Base-by-base conservation (phyloP, 148 eudicot species). In the Amaranthus palmeri region DNA sequence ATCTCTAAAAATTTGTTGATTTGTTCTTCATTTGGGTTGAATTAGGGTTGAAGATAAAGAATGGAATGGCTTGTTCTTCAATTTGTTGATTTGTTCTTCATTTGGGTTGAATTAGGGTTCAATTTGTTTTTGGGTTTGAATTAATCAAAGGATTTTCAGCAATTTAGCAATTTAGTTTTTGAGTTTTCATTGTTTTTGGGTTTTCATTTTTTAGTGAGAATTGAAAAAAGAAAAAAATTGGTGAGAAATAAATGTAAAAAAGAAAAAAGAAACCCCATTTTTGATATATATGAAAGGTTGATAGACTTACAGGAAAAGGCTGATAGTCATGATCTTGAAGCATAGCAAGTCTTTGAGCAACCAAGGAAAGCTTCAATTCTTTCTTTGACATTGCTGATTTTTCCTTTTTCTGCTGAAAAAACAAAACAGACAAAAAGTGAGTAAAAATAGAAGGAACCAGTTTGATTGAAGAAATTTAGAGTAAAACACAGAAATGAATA, bases 261-360 rank as follows among this genome's bases (percentile, higher is more conserved):
- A 4, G 3, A 17, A 2, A 25, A 15, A 25, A 15, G 17, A 3
- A 11, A 41, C 0, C 5, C 15, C 44, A 56, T 14, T 17, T 10
- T 4, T 0, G 1, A 54, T 6, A 3, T 13, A 55, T 6, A 55
- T 10, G 54, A 69, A 62, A 2, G 49, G 52, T 9, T 0, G 25
- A 41, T 4, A 42, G 50, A 68, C 65, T 62, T 36, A 70, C 73
- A 76, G 52, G 72, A 1, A n/a, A 4, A 50, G 40, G 41, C 4
- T 45, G 36, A 50, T 5, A 12, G 44, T 58, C 17, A 61, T 69
- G 48, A 68, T 81, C 72, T 67, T 77, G 67, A 6, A 81, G 81
- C 84, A 81, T 77, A 54, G 83, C 17, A 3, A 81, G 58, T 41
- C 83, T 77, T 43, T 58, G 48, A 64, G 72, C 75, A 18, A 81